Evolutionary conservation across 2,329 filamentous ascomycete genomes (phyloP), one percentile per base, ranked within the genome.

Genomic region (Sporothrix euskadiensis): DNA sequence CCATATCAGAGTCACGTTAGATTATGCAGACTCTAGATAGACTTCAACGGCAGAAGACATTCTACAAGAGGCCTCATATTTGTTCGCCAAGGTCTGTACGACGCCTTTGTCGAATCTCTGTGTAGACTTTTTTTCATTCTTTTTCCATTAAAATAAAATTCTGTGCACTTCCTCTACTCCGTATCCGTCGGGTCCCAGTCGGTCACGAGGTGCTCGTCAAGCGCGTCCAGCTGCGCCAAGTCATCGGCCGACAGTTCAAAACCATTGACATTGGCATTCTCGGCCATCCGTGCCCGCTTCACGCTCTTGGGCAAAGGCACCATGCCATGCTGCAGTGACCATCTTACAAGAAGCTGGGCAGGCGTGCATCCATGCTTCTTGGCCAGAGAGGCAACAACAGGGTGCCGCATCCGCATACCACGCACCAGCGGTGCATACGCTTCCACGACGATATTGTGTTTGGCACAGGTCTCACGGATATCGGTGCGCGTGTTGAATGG

Each of bases 391-490:
- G 86, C 81, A 76, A 96, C 87, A 1, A 84, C 87, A 0, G 88
- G 88, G 77, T 96, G 88, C 66, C 84, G 86, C 86, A 96, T 91
- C 22, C 91, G 85, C 81, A 91, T 84, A 0, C 88, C 92, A 69
- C 91, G 86, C 3, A 89, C 92, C 2, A 96, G 86, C 6, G 93
- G 93, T 7, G 92, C 92, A 76, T 96, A 97, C 0, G 93, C 93
- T 81, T 96, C 89, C 1, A 96, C 86, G 0, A 90, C 82, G 73
- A 96, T 94, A 52, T 84, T 83, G 76, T 94, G 84, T 74, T 88
- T 83, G 73, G 88, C 85, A 78, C 93, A 93, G 77, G 88, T 90
- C 14, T 86, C 84, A 0, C 89, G 87, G 75, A 96, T 94, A 52
- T 86, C 85, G 0, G 84, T 85, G 71, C 91, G 88, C 1, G 91